Base-by-base conservation (phyloP, 1,284 basidiomycete genomes). In the Trametes pubescens region DNA sequence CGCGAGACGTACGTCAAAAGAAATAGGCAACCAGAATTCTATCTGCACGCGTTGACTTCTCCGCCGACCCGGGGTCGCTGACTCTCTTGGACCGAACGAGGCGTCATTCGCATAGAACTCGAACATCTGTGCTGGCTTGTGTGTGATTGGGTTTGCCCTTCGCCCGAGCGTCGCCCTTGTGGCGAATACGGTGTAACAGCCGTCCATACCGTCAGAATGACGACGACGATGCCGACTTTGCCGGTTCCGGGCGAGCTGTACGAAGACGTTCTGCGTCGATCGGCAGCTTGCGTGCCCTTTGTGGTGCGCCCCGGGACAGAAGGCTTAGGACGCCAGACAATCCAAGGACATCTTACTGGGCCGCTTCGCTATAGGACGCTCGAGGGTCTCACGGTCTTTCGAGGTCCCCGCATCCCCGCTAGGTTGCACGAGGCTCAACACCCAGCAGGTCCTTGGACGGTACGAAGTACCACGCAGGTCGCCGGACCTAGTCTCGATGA, bases 1-100 rank as follows among this genome's bases (percentile, higher is more conserved):
- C 43, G 68, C 74, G 72, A 68, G 68, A 62, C 66, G 47, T 69
- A 69, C 68, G 66, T 68, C 65, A 66, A 63, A 61, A 51, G 68
- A 32, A 65, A 71, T 68, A 73, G 71, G 71, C 71, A 73, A 68
- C 52, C 61, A 59, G 57, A 68, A 59, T 59, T 52, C 60, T 46
- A 55, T 61, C 48, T 35, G 53, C 53, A 53, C 38, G 53, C 53
- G 34, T 56, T 48, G 56, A 57, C 44, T 32, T 26, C 32, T 26
- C 26, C 21, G 52, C 53, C 44, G 22, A 44, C 32, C 51, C n/a
- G 51, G 57, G 43, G 48, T 35, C 35, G 9, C 11, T 44, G 48
- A 29, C 48, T 38, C 48, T 13, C 24, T 21, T 47, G 54, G 34
- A 35, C 32, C 43, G 26, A 56, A 47, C 54, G 16, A 46, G 44